These are phyloP conservation scores for Clonostachys sp. DNA, from an alignment of 2,329 filamentous ascomycete genomes.

Conservation along the genomic window DNA sequence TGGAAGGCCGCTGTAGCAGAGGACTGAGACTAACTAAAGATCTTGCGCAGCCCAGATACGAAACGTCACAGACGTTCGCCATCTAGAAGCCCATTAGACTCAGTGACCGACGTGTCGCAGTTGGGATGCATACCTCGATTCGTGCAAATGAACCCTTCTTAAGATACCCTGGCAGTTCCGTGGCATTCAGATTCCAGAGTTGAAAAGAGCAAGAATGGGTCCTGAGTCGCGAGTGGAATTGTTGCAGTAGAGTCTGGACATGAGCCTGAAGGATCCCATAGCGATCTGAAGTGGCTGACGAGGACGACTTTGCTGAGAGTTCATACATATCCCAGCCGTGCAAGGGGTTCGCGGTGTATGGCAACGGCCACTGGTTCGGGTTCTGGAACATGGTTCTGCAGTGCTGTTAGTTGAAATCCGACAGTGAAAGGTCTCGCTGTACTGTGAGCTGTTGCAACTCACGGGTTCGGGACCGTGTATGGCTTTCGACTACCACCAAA, in stretches of 20 bases:
- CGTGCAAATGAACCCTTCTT: background rate
- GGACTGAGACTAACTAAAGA: background rate
- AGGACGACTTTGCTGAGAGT: slow-evolving; percentile 7
- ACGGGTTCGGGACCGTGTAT: slow-evolving; percentile 1
- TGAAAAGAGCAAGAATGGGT: background rate
- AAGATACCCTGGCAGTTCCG: background rate
- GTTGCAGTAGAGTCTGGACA: background rate
- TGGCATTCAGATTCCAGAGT: background rate
- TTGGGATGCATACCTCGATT: background rate
- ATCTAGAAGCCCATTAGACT: background rate
- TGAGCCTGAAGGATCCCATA: background rate
- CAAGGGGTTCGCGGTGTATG: background rate
- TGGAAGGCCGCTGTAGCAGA: slow-evolving; percentile 2
- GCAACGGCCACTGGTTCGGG: background rate
- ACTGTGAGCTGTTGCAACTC: background rate
- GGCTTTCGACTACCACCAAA: slow-evolving; percentile 6
- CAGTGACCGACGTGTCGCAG: background rate
- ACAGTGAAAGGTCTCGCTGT: background rate
- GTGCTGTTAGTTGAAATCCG: background rate
- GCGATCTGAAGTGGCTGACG: background rate
- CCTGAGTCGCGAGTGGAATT: background rate
- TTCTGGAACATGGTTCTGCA: background rate
- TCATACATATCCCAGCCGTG: slow-evolving; percentile 25
- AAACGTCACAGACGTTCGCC: background rate
- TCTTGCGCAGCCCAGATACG: slow-evolving; percentile 3